These are phyloP conservation scores for Globisporangium apiculatum DNA, from an alignment of 352 stramenopile genomes.

Conservation along the genomic window DNA sequence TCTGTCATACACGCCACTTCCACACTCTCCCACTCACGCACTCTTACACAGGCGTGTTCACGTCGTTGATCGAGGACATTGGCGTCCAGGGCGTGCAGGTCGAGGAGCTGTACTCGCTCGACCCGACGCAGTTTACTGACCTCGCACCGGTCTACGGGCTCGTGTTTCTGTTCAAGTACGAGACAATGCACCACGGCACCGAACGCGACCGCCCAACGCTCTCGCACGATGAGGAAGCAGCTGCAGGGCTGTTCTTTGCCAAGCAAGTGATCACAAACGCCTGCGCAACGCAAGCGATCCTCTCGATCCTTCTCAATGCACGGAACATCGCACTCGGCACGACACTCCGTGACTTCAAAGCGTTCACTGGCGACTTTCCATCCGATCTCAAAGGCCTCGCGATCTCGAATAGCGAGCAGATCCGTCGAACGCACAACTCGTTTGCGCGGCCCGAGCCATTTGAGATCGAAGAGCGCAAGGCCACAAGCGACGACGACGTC, in stretches of 20 bases:
- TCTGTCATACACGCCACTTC: not conserved
- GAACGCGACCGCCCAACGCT: constrained; percentile 25
- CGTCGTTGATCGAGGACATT: constrained; percentile 90
- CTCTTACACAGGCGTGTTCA: constrained; percentile 70
- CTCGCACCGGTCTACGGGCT: constrained; percentile 86
- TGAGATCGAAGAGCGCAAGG: constrained; percentile 64
- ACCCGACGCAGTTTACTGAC: constrained; percentile 75
- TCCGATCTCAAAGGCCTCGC: constrained; percentile 77
- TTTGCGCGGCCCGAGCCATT: constrained; percentile 79
- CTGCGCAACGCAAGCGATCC: constrained; percentile 94
- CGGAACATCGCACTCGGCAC: constrained; percentile 54
- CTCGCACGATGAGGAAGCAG: not conserved
- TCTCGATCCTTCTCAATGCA: constrained; percentile 95
- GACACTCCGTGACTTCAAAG: constrained; percentile 68
- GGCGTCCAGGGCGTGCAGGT: constrained; percentile 91
- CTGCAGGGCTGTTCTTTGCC: constrained; percentile 90
- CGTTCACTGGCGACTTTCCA: constrained; percentile 72
- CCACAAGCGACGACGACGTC: constrained; percentile 88
- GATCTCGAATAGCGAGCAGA: constrained; percentile 85
- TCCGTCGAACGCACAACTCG: constrained; percentile 79
- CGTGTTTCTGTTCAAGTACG: constrained; percentile 97
- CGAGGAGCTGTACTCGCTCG: constrained; percentile 92
- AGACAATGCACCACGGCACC: constrained; percentile 26
- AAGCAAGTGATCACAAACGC: constrained; percentile 95
- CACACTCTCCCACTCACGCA: not conserved